Conservation (phyloP, 2,329 filamentous ascomycete species). For the Myriosclerotinia curreyana region DNA sequence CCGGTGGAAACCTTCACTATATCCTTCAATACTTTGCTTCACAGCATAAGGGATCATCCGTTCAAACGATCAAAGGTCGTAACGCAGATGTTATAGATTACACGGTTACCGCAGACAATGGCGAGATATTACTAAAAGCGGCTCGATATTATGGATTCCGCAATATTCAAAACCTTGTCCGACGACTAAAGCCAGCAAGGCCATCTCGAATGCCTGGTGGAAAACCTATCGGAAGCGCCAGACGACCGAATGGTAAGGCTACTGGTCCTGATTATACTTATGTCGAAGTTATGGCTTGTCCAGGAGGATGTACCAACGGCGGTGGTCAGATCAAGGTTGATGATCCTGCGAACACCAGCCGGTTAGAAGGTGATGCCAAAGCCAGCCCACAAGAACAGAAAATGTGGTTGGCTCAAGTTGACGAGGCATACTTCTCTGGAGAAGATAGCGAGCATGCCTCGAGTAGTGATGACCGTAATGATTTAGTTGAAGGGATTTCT, state of each 20-base stretch:
- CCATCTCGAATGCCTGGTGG: constrained; percentile 78
- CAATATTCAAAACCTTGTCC: constrained; percentile 96
- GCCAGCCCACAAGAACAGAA: constrained; percentile 78
- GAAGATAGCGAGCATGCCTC: constrained; percentile 48
- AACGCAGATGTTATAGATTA: constrained; percentile 93
- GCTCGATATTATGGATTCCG: constrained; percentile 96
- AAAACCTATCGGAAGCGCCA: constrained; percentile 55
- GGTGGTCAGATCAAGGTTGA: constrained; percentile 92
- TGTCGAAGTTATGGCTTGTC: constrained; percentile 98
- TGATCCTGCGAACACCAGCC: constrained; percentile 62
- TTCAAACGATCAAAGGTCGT: constrained; percentile 71
- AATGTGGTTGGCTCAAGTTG: constrained; percentile 75
- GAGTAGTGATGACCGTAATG: constrained; percentile 36
- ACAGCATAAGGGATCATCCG: constrained; percentile 65
- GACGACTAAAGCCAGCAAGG: constrained; percentile 79
- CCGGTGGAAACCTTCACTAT: constrained; percentile 85
- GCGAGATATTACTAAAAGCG: constrained; percentile 66
- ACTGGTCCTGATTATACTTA: constrained; percentile 72
- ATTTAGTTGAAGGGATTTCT: constrained; percentile 63
- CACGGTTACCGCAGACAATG: constrained; percentile 56
- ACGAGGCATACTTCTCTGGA: constrained; percentile 86
- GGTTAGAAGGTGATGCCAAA: constrained; percentile 50
- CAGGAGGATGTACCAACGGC: constrained; percentile 97
- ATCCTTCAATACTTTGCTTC: constrained; percentile 73
- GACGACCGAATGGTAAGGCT: constrained; percentile 50